phyloP scores from a whole-genome alignment of 768 basidiomycete species.

The Panellus pusillus region DNA sequence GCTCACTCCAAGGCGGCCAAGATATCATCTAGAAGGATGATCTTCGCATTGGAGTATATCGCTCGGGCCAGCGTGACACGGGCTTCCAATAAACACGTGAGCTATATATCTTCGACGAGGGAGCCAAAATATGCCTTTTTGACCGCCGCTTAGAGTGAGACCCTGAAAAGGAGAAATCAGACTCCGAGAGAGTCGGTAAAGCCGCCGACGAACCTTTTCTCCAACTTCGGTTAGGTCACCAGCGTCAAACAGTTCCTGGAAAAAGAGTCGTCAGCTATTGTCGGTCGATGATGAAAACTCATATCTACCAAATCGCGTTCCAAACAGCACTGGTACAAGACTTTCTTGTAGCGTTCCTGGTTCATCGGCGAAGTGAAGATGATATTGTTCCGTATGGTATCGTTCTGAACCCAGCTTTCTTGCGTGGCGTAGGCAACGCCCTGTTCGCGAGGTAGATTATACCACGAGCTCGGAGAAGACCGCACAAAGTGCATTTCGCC shows the following conservation, averaged over 20 bases:
- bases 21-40: constrained; percentile 75
- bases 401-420: constrained; percentile 64
- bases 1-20: constrained; percentile 54
- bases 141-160: constrained; percentile 39
- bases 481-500: constrained; percentile 48
- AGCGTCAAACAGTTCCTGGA: constrained; percentile 50
- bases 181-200: too few relatives aligned
- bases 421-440: constrained; percentile 65
- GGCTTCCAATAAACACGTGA: constrained; percentile 25
- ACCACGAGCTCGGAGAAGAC: constrained; percentile 20
- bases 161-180: constrained; percentile 5
- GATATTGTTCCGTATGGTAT: constrained; percentile 38
- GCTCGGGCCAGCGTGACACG: constrained; percentile 49
- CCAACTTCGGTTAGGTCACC: constrained; percentile 71
- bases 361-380: not conserved
- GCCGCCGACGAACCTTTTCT: constrained; percentile 48
- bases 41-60: constrained; percentile 50
- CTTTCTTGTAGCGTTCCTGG: constrained; percentile 28
- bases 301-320: constrained; percentile 58
- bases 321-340: constrained; percentile 70
- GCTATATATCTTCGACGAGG: too few relatives aligned
- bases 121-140: constrained; percentile 17
- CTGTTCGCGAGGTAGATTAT: constrained; percentile 44
- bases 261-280: too few relatives aligned
- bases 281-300: too few relatives aligned